Evolutionary conservation across 2,329 filamentous ascomycete genomes (phyloP).

Genomic region (Alternaria gaisen): DNA sequence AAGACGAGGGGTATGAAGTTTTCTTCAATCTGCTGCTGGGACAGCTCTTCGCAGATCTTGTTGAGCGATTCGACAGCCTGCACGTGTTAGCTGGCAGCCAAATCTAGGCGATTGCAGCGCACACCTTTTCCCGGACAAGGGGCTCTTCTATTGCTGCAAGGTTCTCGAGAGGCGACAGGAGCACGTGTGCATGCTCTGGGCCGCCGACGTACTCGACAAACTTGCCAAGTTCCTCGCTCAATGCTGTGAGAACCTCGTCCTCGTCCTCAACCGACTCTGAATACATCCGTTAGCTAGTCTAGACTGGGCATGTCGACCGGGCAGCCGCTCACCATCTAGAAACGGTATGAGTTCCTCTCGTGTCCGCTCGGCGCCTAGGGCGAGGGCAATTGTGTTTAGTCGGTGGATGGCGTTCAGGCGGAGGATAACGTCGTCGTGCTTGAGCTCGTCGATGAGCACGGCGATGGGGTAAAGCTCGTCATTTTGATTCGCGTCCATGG

Average conservation of each 20-base stretch:
- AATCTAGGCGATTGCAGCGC: slow-evolving; percentile 1
- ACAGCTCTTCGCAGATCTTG: slow-evolving; percentile 96
- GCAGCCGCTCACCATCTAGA: slow-evolving; percentile 81
- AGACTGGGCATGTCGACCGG: neutral
- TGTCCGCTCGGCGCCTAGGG: slow-evolving; percentile 93
- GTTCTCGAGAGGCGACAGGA: slow-evolving; percentile 96
- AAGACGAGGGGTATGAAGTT: slow-evolving; percentile 96
- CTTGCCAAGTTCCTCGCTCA: slow-evolving; percentile 94
- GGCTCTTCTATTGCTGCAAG: slow-evolving; percentile 98
- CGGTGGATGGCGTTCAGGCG: slow-evolving; percentile 98
- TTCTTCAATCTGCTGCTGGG: slow-evolving; percentile 91
- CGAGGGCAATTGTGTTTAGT: slow-evolving; percentile 96
- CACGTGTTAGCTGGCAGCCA: slow-evolving; percentile 40
- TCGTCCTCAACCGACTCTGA: slow-evolving; percentile 98
- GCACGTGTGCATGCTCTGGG: slow-evolving; percentile 90
- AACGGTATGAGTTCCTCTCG: slow-evolving; percentile 99
- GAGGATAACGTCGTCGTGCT: slow-evolving; percentile 99
- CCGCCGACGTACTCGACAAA: slow-evolving; percentile 99
- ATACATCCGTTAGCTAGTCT: slow-evolving; percentile 44
- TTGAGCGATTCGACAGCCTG: slow-evolving; percentile 98
- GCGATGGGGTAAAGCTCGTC: slow-evolving; percentile 99
- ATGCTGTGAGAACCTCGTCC: slow-evolving; percentile 94
- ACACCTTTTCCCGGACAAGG: slow-evolving; percentile 94
- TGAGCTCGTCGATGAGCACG: slow-evolving; percentile 98
- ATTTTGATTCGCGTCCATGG: slow-evolving; percentile 91